Evolutionary conservation across 2,329 filamentous ascomycete species (phyloP).

Genomic region (Simplicillium sp.): DNA sequence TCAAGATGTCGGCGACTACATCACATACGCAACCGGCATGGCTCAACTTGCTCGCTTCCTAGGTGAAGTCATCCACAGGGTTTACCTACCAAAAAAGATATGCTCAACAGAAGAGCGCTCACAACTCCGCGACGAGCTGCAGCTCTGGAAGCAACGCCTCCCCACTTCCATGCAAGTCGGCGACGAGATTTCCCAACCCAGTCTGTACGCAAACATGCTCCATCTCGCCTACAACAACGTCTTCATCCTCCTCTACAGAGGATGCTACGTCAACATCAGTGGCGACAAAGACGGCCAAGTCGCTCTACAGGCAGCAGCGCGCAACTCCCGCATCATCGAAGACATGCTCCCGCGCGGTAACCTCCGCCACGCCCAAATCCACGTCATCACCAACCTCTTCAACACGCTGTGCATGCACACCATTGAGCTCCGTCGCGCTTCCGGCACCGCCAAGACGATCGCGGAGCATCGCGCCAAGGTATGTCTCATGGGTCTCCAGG

Average conservation of each 20-base stretch:
- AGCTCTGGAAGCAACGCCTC: slow-evolving; percentile 27
- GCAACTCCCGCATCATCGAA: slow-evolving; percentile 35
- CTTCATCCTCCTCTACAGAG: slow-evolving; percentile 33
- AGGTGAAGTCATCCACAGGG: slow-evolving; percentile 10
- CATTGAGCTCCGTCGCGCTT: slow-evolving; percentile 26
- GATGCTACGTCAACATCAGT: slow-evolving; percentile 26
- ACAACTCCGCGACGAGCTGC: slow-evolving; percentile 23
- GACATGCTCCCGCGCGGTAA: slow-evolving; percentile 33
- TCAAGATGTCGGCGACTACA: slow-evolving; percentile 15
- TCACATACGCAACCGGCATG: slow-evolving; percentile 21
- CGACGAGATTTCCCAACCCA: slow-evolving; percentile 15
- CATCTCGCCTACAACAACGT: slow-evolving; percentile 37
- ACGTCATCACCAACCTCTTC: slow-evolving; percentile 37
- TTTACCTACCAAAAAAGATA: slow-evolving; percentile 6
- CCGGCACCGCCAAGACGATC: slow-evolving; percentile 27
- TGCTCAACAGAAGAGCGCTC: slow-evolving; percentile 18
- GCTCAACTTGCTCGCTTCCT: slow-evolving; percentile 15
- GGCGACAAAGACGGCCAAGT: slow-evolving; percentile 23
- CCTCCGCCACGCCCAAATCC: slow-evolving; percentile 31
- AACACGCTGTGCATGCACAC: slow-evolving; percentile 38
- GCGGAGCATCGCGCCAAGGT: slow-evolving; percentile 38
- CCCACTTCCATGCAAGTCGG: slow-evolving; percentile 12
- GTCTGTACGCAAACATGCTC: slow-evolving; percentile 28
- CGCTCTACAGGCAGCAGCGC: slow-evolving; percentile 33
- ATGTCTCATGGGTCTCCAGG: slow-evolving; percentile 34